These are phyloP conservation scores for Eutrema heterophyllum DNA, from an alignment of 345 rosid genomes.

Conservation along the genomic window DNA sequence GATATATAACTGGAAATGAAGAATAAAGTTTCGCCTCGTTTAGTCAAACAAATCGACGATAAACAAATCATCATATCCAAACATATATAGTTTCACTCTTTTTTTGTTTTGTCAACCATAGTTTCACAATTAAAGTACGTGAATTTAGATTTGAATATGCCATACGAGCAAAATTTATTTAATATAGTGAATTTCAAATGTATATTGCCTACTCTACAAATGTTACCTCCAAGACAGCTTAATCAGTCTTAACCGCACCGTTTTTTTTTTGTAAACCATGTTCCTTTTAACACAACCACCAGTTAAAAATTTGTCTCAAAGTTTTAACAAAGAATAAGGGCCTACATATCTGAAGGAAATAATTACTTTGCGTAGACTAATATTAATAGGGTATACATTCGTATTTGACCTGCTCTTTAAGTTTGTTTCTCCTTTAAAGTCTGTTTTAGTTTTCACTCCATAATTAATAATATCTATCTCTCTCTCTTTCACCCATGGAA, in stretches of 20 bases:
- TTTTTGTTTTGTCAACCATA: not conserved
- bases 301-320: not conserved
- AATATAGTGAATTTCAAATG: not conserved
- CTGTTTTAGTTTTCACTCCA: slow-evolving; percentile 15
- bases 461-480: slow-evolving; percentile 6
- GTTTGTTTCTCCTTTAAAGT: slow-evolving; percentile 10
- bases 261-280: not conserved
- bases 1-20: not conserved
- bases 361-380: slow-evolving; percentile 27
- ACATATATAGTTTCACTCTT: not conserved
- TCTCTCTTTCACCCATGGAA: not conserved
- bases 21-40: not conserved
- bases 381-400: slow-evolving; percentile 7
- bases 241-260: not conserved
- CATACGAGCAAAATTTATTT: not conserved
- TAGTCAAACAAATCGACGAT: not conserved
- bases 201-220: not conserved
- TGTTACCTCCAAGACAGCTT: not conserved
- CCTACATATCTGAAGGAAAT: slow-evolving; percentile 32
- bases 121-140: not conserved
- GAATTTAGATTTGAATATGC: not conserved
- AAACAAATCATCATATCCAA: not conserved
- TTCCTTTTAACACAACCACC: not conserved
- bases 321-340: slow-evolving; percentile 7
- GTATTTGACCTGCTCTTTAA: slow-evolving; percentile 25